phyloP scores from a whole-genome alignment of 495 filamentous ascomycete species.

The Bacidia rubella region DNA sequence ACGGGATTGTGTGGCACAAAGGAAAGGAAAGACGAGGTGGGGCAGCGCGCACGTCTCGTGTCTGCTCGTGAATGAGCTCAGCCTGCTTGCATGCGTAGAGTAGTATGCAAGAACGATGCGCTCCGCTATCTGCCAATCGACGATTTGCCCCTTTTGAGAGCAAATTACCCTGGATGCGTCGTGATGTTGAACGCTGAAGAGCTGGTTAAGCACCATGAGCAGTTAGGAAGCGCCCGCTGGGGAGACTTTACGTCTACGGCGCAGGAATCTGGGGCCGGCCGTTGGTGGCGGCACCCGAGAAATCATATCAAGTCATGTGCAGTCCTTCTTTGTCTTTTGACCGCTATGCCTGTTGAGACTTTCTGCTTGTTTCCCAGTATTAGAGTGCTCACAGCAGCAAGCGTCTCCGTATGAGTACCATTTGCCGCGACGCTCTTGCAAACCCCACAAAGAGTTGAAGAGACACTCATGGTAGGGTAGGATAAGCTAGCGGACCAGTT shows the following conservation, averaged over 20 bases:
- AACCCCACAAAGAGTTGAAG: not conserved
- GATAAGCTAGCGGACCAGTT: slow-evolving; percentile 1
- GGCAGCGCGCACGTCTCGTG: not conserved
- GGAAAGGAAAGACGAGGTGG: not conserved
- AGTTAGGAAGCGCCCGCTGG: not conserved
- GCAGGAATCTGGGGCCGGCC: not conserved
- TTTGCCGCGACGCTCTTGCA: not conserved
- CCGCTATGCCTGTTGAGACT: no score
- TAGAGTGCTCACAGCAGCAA: not conserved
- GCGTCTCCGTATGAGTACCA: not conserved
- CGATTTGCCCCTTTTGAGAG: no score
- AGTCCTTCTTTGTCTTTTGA: not conserved
- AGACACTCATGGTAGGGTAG: not conserved
- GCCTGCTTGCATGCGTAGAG: no score
- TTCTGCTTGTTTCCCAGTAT: no score
- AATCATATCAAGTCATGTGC: not conserved
- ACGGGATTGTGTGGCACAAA: no score
- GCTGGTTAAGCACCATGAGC: not conserved
- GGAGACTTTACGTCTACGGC: no score
- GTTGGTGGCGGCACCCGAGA: not conserved
- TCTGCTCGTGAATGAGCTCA: no score
- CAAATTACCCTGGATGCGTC: no score
- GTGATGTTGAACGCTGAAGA: not conserved
- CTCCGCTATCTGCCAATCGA: not conserved
- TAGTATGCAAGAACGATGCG: not conserved